Conservation (phyloP, 495 filamentous ascomycete species). For the Penicillium chermesinum region DNA sequence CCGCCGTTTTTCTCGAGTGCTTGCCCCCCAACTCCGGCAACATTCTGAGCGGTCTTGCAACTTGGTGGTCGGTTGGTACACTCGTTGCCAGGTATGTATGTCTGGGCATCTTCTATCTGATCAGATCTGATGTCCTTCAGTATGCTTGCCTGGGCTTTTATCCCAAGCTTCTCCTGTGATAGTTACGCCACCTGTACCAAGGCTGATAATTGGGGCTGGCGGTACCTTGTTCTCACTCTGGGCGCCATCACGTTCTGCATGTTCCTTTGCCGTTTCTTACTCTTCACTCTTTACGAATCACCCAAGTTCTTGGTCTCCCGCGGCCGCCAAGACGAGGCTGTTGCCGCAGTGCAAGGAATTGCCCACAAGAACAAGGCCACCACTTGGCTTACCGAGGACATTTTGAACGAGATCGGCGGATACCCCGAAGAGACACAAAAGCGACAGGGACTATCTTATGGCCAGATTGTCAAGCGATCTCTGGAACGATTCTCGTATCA, state of each 20-base stretch:
- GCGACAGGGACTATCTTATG: constrained; percentile 24
- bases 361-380: constrained; percentile 42
- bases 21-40: constrained; percentile 41
- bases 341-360: constrained; percentile 54
- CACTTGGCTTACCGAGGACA: constrained; percentile 44
- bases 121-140: constrained; percentile 26
- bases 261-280: constrained; percentile 60
- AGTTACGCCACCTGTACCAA: constrained; percentile 43
- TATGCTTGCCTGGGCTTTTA: constrained; percentile 49
- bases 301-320: constrained; percentile 69
- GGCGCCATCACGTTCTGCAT: constrained; percentile 60
- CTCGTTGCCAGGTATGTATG: constrained; percentile 32
- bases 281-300: constrained; percentile 50
- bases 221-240: constrained; percentile 61
- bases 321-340: constrained; percentile 60
- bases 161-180: constrained; percentile 36
- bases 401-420: constrained; percentile 43
- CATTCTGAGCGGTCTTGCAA: constrained; percentile 44
- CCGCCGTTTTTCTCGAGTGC: constrained; percentile 51
- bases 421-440: constrained; percentile 26
- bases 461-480: constrained; percentile 41
- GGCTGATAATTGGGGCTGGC: constrained; percentile 65
- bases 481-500: constrained; percentile 44
- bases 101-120: background rate
- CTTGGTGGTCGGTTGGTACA: constrained; percentile 52